Conservation (phyloP, 768 basidiomycete genomes). For the Hemileccinum impolitum region DNA sequence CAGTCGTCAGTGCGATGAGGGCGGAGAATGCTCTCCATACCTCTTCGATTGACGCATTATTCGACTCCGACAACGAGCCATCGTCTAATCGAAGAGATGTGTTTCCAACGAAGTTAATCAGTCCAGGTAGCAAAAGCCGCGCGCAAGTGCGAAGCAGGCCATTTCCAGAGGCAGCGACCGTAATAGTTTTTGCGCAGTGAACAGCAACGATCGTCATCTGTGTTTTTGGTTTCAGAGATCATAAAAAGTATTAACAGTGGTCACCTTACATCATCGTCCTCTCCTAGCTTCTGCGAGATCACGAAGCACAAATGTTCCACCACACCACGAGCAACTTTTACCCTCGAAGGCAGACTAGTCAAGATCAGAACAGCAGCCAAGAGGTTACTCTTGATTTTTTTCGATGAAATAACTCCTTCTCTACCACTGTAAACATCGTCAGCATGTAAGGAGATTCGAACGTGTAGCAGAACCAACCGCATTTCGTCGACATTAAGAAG, state of each 20-base stretch:
- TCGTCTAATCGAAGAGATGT: constrained; percentile 62
- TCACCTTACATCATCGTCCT: constrained; percentile 57
- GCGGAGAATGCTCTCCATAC: constrained; percentile 77
- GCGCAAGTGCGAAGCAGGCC: constrained; percentile 68
- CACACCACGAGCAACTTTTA: constrained; percentile 67
- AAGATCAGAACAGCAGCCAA: constrained; percentile 82
- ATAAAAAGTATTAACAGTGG: not conserved
- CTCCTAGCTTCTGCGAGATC: constrained; percentile 76
- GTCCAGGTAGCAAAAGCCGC: constrained; percentile 68
- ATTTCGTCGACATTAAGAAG: constrained; percentile 87
- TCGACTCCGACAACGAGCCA: constrained; percentile 50
- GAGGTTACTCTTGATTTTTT: constrained; percentile 89
- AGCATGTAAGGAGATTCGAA: constrained; percentile 1
- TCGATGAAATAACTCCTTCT: constrained; percentile 66
- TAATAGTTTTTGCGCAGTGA: constrained; percentile 85
- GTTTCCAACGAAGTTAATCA: constrained; percentile 78
- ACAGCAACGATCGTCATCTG: constrained; percentile 82
- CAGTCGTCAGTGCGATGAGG: constrained; percentile 53
- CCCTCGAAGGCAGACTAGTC: constrained; percentile 66
- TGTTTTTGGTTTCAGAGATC: constrained; percentile 3
- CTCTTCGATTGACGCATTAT: constrained; percentile 66
- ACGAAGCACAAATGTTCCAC: constrained; percentile 84
- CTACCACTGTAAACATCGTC: constrained; percentile 56
- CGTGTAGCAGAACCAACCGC: constrained; percentile 53
- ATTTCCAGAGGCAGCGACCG: constrained; percentile 68